These are phyloP conservation scores for Colletotrichum truncatum DNA, from an alignment of 2,329 filamentous ascomycete genomes.

Conservation along the genomic window DNA sequence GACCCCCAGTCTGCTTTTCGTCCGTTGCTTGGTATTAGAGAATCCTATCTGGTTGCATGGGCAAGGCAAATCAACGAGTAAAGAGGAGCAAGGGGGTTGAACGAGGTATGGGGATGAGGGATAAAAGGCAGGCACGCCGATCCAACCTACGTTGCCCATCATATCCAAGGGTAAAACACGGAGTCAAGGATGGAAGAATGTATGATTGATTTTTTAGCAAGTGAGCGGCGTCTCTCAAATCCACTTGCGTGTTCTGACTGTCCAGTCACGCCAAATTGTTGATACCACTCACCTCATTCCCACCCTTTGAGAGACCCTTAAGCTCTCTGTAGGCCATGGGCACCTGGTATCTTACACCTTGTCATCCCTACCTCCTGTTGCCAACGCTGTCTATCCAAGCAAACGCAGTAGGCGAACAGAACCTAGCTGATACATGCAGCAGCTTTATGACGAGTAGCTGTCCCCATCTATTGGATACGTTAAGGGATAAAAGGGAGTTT, in stretches of 20 bases:
- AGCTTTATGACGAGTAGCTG: not conserved
- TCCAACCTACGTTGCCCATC: not conserved
- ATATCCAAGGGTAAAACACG: constrained; percentile 21
- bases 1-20: not conserved
- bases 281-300: not conserved
- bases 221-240: constrained; percentile 4
- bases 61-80: too few relatives aligned
- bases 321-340: not conserved
- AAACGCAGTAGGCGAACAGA: not conserved
- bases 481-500: too few relatives aligned
- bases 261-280: not conserved
- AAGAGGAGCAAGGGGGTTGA: too few relatives aligned
- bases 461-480: not conserved
- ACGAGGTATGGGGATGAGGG: not conserved
- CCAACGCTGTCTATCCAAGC: not conserved
- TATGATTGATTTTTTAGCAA: constrained; percentile 25
- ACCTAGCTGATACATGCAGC: not conserved
- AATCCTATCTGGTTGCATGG: not conserved
- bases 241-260: constrained; percentile 4
- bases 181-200: constrained; percentile 16
- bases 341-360: not conserved
- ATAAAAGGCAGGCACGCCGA: not conserved
- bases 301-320: not conserved
- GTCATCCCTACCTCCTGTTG: not conserved
- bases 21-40: not conserved